Conservation (phyloP, 768 basidiomycete genomes). For the Lactarius akahatsu region DNA sequence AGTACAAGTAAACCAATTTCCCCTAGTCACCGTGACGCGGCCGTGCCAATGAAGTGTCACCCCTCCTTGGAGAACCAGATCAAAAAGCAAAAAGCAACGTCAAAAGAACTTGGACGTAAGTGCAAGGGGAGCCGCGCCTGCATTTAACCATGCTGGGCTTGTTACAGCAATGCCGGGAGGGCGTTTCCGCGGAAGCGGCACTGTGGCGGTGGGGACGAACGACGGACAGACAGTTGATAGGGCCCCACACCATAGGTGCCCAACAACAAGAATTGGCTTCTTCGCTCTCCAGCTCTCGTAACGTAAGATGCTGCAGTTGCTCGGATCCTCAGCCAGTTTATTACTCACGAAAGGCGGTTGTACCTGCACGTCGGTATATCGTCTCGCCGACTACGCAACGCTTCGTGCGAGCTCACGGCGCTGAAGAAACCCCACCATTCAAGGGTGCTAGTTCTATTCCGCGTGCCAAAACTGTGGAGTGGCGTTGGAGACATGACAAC, state of each 20-base stretch:
- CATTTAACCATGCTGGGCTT: slow-evolving; percentile 27
- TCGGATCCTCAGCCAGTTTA: neutral
- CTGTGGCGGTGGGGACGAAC: slow-evolving; percentile 11
- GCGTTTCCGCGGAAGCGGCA: slow-evolving; percentile 7
- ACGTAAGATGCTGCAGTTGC: neutral
- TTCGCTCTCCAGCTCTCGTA: neutral
- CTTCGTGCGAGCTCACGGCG: neutral
- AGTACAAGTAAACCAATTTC: neutral
- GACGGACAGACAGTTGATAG: slow-evolving; percentile 8
- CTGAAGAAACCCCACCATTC: neutral
- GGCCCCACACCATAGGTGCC: neutral
- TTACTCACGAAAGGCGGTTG: neutral
- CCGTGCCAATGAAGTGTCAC: neutral
- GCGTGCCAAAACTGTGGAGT: neutral
- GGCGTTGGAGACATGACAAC: slow-evolving; percentile 3
- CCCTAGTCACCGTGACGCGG: neutral
- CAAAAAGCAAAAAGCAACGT: slow-evolving; percentile 1
- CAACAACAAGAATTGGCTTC: slow-evolving; percentile 4
- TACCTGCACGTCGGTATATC: neutral
- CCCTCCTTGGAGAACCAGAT: neutral
- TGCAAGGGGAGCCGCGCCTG: slow-evolving; percentile 1
- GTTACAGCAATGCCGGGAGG: slow-evolving; percentile 13
- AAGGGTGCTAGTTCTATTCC: neutral
- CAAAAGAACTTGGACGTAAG: slow-evolving; percentile 14
- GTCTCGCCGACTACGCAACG: neutral